These are phyloP conservation scores for Porphyrellus sp. DNA, from an alignment of 1,284 basidiomycete species.

Conservation along the genomic window DNA sequence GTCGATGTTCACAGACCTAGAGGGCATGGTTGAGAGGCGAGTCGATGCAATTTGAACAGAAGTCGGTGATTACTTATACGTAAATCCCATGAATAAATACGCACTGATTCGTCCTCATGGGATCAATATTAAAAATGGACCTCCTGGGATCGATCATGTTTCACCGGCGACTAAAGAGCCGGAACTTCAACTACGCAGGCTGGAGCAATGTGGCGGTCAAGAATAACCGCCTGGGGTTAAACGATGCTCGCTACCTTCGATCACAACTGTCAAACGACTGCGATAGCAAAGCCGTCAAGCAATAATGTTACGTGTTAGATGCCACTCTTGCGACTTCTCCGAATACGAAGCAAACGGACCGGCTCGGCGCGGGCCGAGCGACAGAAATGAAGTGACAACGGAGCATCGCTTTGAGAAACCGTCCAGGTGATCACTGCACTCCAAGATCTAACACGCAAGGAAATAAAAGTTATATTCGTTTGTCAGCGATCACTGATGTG, in stretches of 20 bases:
- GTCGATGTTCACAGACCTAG: constrained; percentile 10
- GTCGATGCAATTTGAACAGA: neutral
- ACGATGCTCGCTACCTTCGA: neutral
- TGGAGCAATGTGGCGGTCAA: neutral
- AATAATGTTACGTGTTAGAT: neutral
- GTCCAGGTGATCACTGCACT: neutral
- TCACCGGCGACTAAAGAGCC: constrained; percentile 10
- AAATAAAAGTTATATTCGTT: neutral
- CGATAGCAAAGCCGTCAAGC: neutral
- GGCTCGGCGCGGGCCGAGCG: neutral
- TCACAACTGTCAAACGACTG: neutral
- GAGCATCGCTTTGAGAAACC: neutral
- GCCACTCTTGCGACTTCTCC: neutral
- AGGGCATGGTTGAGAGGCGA: constrained; percentile 12
- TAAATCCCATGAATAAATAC: neutral
- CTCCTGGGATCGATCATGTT: neutral
- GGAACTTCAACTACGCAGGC: neutral
- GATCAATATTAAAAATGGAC: neutral
- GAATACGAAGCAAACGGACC: neutral
- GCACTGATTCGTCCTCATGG: neutral
- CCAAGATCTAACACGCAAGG: too few species aligned
- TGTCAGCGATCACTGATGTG: neutral
- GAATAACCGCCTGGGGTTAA: neutral
- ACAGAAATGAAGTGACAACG: neutral
- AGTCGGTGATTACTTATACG: constrained; percentile 6